Conservation (phyloP, 164 flowering plant species). For the Amborella trichopoda region DNA sequence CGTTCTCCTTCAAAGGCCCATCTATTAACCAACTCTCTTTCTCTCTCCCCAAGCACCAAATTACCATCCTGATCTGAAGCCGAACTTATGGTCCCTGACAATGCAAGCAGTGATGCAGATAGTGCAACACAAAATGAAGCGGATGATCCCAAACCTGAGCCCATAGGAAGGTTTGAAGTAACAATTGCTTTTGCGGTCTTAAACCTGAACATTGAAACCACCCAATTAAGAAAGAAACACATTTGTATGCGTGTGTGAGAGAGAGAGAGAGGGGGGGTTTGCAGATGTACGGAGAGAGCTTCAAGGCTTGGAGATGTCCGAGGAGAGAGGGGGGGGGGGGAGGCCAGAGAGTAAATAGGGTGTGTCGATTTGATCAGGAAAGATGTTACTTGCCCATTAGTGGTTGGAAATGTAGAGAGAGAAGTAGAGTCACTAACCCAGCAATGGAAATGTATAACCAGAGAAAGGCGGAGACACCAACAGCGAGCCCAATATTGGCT, state of each 20-base stretch:
- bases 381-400: too few relatives aligned
- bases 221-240: too few relatives aligned
- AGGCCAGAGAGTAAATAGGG: too few relatives aligned
- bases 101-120: conserved; percentile 69
- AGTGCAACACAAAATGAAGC: conserved; percentile 90
- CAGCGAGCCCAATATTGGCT: conserved; percentile 59
- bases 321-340: too few relatives aligned
- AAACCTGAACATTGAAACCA: too few relatives aligned
- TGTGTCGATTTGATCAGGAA: too few relatives aligned
- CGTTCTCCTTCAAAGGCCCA: conserved; percentile 99
- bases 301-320: too few relatives aligned
- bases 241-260: too few relatives aligned
- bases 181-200: conserved; percentile 65
- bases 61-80: conserved; percentile 50
- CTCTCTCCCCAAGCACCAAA: conserved; percentile 38
- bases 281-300: too few relatives aligned
- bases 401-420: too few relatives aligned
- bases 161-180: conserved; percentile 83
- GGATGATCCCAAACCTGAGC: conserved; percentile 95
- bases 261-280: too few relatives aligned
- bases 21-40: conserved; percentile 69
- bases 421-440: conserved; percentile 42
- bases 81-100: conserved; percentile 30
- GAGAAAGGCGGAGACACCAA: conserved; percentile 74
- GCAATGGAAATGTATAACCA: conserved; percentile 70